Evolutionary conservation across 1,284 basidiomycete genomes (phyloP).

Genomic region (Trichosporon sp.): DNA sequence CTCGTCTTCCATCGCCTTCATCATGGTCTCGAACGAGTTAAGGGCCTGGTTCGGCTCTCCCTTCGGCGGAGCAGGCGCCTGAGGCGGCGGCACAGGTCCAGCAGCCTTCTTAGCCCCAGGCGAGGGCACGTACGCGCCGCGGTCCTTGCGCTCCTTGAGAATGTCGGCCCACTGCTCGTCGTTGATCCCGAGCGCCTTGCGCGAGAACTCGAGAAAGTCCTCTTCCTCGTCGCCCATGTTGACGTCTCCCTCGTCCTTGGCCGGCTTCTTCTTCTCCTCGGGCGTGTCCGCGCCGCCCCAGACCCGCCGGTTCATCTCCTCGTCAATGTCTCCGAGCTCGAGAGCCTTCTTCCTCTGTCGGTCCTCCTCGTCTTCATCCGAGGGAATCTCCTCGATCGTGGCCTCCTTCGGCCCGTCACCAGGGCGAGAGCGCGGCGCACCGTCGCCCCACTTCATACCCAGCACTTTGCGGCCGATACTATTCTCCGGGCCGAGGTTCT

Average conservation of each 20-base stretch:
- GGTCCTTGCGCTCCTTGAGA: slow-evolving; percentile 71
- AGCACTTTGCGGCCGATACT: slow-evolving; percentile 46
- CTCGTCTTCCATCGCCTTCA: slow-evolving; percentile 90
- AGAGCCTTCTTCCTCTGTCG: slow-evolving; percentile 34
- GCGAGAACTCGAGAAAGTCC: slow-evolving; percentile 89
- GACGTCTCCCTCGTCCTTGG: slow-evolving; percentile 64
- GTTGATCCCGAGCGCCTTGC: slow-evolving; percentile 80
- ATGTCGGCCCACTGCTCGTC: slow-evolving; percentile 83
- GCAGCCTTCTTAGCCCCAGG: slow-evolving; percentile 2
- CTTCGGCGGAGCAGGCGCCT: neutral
- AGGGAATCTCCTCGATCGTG: slow-evolving; percentile 44
- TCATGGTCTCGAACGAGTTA: slow-evolving; percentile 90
- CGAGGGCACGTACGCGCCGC: slow-evolving; percentile 56
- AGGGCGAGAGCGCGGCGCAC: neutral
- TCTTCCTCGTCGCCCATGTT: slow-evolving; percentile 87
- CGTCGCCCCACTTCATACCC: slow-evolving; percentile 45
- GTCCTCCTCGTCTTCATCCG: slow-evolving; percentile 33
- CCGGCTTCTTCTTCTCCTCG: slow-evolving; percentile 37
- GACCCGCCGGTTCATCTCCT: slow-evolving; percentile 81
- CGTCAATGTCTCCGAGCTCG: slow-evolving; percentile 73
- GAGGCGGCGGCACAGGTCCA: neutral
- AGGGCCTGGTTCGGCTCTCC: slow-evolving; percentile 64
- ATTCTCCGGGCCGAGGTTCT: slow-evolving; percentile 48
- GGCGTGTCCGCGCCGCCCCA: slow-evolving; percentile 63
- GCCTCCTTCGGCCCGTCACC: slow-evolving; percentile 25